Base-by-base conservation (phyloP, 805 yeast species). In the Ogataea dorogensis region DNA sequence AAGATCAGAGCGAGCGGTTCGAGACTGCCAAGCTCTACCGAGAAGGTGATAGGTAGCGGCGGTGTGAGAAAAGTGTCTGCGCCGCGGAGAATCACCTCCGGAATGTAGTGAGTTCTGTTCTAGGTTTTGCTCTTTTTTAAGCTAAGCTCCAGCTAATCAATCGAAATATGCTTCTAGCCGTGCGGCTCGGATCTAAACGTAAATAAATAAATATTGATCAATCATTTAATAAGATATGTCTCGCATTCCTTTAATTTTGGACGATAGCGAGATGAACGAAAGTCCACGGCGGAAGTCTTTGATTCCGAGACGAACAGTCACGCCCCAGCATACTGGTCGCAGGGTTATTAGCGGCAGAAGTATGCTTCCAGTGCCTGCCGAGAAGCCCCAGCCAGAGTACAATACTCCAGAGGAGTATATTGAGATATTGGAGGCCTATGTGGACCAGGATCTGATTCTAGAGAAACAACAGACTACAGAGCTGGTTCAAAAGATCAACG, bases 41-140 rank as follows among this genome's bases (percentile, higher is more conserved):
- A 59, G 13, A 56, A 54, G 35, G 44, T 62, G 16, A 49, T 63
- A 16, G 67, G 66, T 2, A 54, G 44, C 22, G 56, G 59, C 2
- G 67, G 67, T 17, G 56, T 65, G 15, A 52, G 69, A 36, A 64
- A 64, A 39, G 44, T 53, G 3, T 61, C 67, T 29, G 53, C 61
- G 11, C 43, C 52, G 5, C 49, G 49, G 36, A 49, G 56, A 35
- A 31, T 42, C 12, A 34, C 53, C 4, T 47, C 54, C 11, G 54
- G 53, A 21, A 37, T 51, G 39, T 47, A 37, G 30, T 9, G 28
- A 9, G 18, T 15, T 13, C 18, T 12, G 12, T 7, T 8, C 8
- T 23, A 11, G 21, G 23, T 24, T 17, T 35, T 35, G 39, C 39
- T 35, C 29, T 23, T 28, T n/a, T n/a, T 28, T 7, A 7, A 34